These are phyloP conservation scores for Erysimum cheiri DNA, from an alignment of 441 rosid genomes.

Conservation along the genomic window DNA sequence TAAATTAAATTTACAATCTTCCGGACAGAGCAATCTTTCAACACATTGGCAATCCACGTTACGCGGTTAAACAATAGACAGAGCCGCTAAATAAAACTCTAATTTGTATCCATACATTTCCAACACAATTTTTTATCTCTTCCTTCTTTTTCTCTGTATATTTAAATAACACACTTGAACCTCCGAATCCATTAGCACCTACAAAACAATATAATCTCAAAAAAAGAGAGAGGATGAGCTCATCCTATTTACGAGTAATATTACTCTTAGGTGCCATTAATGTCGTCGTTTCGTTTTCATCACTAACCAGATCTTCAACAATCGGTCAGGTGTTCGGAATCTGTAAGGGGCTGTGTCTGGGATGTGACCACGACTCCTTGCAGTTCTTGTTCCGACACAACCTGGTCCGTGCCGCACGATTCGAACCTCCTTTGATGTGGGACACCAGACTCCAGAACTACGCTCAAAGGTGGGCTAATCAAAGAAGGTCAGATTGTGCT, in stretches of 20 bases:
- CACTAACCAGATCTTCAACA: slow-evolving; percentile 32
- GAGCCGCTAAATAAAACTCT: slow-evolving; percentile 22
- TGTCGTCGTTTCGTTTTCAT: slow-evolving; percentile 35
- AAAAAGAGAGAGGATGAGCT: slow-evolving; percentile 25
- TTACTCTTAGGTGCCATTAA: slow-evolving; percentile 43
- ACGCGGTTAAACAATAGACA: slow-evolving; percentile 30
- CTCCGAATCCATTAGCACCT: slow-evolving; percentile 33
- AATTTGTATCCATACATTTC: slow-evolving; percentile 33
- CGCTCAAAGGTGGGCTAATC: slow-evolving; percentile 73
- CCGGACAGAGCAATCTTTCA: slow-evolving; percentile 17
- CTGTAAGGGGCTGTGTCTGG: slow-evolving; percentile 68
- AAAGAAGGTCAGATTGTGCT: slow-evolving; percentile 64
- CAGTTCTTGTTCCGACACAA: slow-evolving; percentile 75
- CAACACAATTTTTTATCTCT: slow-evolving; percentile 7
- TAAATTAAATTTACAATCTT: slow-evolving; percentile 6
- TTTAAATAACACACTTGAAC: slow-evolving; percentile 32
- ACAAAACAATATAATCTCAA: slow-evolving; percentile 27
- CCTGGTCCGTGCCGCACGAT: slow-evolving; percentile 63
- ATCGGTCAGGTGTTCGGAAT: slow-evolving; percentile 45
- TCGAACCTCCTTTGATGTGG: slow-evolving; percentile 78
- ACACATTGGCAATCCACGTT: slow-evolving; percentile 24
- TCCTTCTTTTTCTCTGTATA: background rate
- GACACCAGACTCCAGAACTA: slow-evolving; percentile 67
- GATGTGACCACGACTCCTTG: slow-evolving; percentile 77
- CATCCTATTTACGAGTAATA: slow-evolving; percentile 46